phyloP scores from a whole-genome alignment of 441 rosid genomes.

The Codiaeum variegatum region DNA sequence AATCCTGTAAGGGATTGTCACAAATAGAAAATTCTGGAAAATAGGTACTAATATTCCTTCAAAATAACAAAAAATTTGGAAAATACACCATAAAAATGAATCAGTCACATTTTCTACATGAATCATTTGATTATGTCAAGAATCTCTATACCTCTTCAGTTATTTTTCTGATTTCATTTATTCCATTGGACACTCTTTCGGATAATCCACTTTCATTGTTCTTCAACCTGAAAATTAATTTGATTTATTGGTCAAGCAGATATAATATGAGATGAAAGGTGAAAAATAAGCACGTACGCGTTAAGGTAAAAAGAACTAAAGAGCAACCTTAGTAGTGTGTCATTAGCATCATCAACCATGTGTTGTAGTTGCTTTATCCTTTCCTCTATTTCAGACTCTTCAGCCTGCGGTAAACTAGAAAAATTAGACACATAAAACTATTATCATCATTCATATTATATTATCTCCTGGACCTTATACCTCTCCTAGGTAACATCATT shows the following conservation, averaged over 20 bases:
- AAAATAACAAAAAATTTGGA: neutral
- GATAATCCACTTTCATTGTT: conserved; percentile 55
- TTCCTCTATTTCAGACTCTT: conserved; percentile 77
- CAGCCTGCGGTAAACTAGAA: conserved; percentile 52
- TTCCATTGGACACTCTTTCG: conserved; percentile 39
- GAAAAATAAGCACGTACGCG: conserved; percentile 11
- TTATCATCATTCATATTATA: neutral
- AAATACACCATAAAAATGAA: conserved; percentile 3
- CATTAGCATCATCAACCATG: conserved; percentile 52
- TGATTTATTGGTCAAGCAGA: conserved; percentile 10
- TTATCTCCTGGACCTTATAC: neutral
- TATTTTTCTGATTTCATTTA: conserved; percentile 46
- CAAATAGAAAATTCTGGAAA: neutral
- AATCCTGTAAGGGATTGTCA: neutral
- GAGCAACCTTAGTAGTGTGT: conserved; percentile 51
- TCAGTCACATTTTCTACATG: conserved; percentile 7
- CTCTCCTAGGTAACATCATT: neutral
- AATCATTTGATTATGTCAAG: conserved; percentile 14
- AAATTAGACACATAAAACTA: neutral
- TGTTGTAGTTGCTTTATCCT: conserved; percentile 51
- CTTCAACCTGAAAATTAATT: conserved; percentile 51
- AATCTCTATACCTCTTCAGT: conserved; percentile 58
- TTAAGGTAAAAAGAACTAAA: conserved; percentile 12
- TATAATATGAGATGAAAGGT: conserved; percentile 15
- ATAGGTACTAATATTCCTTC: neutral